Evolutionary conservation across 805 yeast genomes (phyloP).

Genomic region (Teunomyces tritomae): DNA sequence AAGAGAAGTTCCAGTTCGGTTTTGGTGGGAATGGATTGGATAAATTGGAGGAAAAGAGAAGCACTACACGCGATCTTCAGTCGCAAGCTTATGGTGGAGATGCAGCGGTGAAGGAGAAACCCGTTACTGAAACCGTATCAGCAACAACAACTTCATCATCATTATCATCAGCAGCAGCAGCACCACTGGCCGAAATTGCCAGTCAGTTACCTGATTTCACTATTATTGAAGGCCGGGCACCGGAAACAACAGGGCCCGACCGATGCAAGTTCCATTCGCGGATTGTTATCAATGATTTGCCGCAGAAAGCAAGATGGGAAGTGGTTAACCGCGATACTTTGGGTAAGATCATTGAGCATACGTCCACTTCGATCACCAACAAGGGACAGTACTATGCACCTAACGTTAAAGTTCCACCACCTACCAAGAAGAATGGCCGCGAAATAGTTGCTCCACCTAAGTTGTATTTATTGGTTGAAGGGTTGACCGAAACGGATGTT

Average conservation of each 20-base stretch:
- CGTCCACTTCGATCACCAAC: slow-evolving; percentile 74
- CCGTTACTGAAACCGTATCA: slow-evolving; percentile 5
- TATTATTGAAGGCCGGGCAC: slow-evolving; percentile 50
- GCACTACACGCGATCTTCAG: slow-evolving; percentile 48
- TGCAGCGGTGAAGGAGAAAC: slow-evolving; percentile 7
- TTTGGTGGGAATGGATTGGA: slow-evolving; percentile 93
- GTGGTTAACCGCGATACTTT: slow-evolving; percentile 68
- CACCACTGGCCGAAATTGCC: not conserved
- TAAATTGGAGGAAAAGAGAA: slow-evolving; percentile 63
- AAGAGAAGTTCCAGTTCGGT: slow-evolving; percentile 65
- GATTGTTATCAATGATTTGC: slow-evolving; percentile 78
- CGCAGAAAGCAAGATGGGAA: slow-evolving; percentile 76
- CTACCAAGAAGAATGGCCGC: slow-evolving; percentile 45
- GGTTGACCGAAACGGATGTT: slow-evolving; percentile 58
- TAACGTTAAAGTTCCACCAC: slow-evolving; percentile 44
- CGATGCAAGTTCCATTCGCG: slow-evolving; percentile 58
- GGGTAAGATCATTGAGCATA: slow-evolving; percentile 62
- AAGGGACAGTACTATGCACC: slow-evolving; percentile 69
- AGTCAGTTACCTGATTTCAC: slow-evolving; percentile 40
- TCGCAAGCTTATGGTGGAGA: slow-evolving; percentile 46
- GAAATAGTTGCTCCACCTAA: slow-evolving; percentile 62
- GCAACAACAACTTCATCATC: not conserved
- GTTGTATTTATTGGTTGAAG: slow-evolving; percentile 75
- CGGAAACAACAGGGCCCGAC: slow-evolving; percentile 57
- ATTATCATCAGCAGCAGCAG: not conserved